Evolutionary conservation across 164 flowering plant species (phyloP).

Genomic region (Stephania cephalantha): DNA sequence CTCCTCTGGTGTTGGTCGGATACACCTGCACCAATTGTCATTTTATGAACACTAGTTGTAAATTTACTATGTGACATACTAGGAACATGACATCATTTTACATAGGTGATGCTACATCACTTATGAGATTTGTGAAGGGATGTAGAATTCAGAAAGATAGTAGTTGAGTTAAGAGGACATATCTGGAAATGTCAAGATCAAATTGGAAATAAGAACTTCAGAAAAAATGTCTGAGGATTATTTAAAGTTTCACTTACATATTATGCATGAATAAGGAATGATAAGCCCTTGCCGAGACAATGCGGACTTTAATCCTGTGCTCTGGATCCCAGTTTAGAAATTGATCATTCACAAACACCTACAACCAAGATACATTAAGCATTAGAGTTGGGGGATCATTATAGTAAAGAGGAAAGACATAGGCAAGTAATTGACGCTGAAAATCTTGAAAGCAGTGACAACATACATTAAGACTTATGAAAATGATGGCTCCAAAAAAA

Average conservation of each 20-base stretch:
- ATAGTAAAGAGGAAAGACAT: background rate
- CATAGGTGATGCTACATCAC: background rate
- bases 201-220: slow-evolving; percentile 7
- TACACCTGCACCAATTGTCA: slow-evolving; percentile 86
- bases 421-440: too few species aligned
- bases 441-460: too few species aligned
- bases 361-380: slow-evolving; percentile 10
- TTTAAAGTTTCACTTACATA: slow-evolving; percentile 59
- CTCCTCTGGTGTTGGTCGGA: slow-evolving; percentile 97
- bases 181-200: slow-evolving; percentile 29
- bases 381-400: background rate
- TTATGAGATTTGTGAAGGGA: background rate
- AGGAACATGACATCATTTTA: background rate
- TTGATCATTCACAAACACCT: slow-evolving; percentile 97
- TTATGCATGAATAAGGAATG: slow-evolving; percentile 98
- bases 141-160: background rate
- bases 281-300: slow-evolving; percentile 97
- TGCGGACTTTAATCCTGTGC: slow-evolving; percentile 84
- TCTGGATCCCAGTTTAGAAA: slow-evolving; percentile 98
- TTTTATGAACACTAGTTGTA: slow-evolving; percentile 32
- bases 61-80: background rate
- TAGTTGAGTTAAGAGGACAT: slow-evolving; percentile 33
- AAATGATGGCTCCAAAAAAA: too few species aligned
- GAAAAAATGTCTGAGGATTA: slow-evolving; percentile 1
- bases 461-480: background rate